These are phyloP conservation scores for Dictyostelium purpureum DNA, from an alignment of 78 protist genomes.

Conservation along the genomic window DNA sequence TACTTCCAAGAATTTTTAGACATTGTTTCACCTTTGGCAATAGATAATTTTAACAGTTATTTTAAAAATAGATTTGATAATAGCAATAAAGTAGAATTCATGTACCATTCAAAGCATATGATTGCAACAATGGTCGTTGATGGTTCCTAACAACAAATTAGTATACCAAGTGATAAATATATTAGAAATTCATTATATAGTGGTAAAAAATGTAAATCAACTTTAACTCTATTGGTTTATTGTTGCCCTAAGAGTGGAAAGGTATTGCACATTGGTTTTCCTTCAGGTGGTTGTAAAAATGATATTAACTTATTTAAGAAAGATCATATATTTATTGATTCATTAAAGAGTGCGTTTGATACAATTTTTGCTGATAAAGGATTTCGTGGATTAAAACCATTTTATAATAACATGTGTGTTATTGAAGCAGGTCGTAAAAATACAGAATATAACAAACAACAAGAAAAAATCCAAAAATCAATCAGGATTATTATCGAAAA, in stretches of 20 bases:
- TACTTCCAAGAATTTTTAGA: too few relatives aligned
- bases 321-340: background rate
- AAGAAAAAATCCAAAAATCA: background rate
- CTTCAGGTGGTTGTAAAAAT: background rate
- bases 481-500: background rate
- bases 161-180: background rate
- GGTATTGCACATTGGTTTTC: background rate
- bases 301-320: background rate
- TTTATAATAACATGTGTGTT: background rate
- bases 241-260: background rate
- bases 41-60: too few relatives aligned
- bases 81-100: too few relatives aligned
- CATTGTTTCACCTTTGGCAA: too few relatives aligned
- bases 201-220: background rate
- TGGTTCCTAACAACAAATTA: background rate
- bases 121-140: background rate
- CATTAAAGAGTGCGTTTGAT: background rate
- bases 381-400: background rate
- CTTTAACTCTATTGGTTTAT: background rate
- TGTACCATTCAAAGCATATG: too few relatives aligned
- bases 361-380: background rate
- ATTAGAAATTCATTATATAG: background rate
- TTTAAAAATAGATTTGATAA: too few relatives aligned
- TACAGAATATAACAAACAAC: background rate
- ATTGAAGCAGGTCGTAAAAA: background rate